A percentile compares a stretch with the other conserved stretches of the same genome.
Evolutionary conservation across 202 grass and related monocot species (phyloP).

Genomic region (Sporobolus alterniflorus): DNA sequence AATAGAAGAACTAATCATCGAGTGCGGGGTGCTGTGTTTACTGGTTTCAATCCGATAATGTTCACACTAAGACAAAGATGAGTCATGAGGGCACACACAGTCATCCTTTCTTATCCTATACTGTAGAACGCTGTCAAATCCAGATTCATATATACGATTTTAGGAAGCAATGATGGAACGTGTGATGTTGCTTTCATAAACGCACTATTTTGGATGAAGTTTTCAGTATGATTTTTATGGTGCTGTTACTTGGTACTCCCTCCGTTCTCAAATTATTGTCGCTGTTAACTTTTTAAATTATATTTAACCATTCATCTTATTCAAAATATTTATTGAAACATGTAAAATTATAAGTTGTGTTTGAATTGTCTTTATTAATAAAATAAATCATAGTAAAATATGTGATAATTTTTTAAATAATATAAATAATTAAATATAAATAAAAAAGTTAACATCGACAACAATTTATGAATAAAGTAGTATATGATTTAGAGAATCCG

Average conservation of each 20-base stretch:
- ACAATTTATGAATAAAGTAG: no score
- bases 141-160: not conserved
- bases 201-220: conserved; percentile 27
- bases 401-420: no score
- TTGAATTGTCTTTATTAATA: no score
- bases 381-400: no score
- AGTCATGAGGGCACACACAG: not conserved
- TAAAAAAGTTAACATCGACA: no score
- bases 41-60: not conserved
- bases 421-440: no score
- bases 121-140: not conserved
- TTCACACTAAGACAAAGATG: not conserved
- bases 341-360: no score
- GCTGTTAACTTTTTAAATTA: no score
- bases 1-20: no score
- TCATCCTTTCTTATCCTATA: not conserved
- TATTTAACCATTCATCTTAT: no score
- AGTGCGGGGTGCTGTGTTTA: not conserved
- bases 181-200: conserved; percentile 13
- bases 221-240: not conserved
- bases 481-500: not conserved
- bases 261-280: no score
- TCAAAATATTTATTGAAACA: no score
- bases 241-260: not conserved
- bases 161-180: not conserved